phyloP scores from a whole-genome alignment of 352 stramenopile genomes.

The Nothophytophthora sp. region DNA sequence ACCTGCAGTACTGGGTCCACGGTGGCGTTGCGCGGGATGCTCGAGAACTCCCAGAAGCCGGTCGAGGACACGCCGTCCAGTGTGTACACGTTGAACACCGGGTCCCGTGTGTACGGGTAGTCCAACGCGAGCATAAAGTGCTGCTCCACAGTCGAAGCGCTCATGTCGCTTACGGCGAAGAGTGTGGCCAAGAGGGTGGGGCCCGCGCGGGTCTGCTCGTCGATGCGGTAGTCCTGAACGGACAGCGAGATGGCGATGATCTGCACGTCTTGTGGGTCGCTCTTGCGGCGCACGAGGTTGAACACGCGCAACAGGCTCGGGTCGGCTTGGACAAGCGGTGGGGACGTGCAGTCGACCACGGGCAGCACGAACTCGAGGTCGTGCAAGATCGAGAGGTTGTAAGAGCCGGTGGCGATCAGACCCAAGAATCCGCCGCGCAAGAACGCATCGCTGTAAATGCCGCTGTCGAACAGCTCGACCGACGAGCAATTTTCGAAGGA shows the following conservation, averaged over 20 bases:
- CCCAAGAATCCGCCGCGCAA: conserved; percentile 15
- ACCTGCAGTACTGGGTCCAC: conserved; percentile 28
- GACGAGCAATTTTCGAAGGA: conserved; percentile 19
- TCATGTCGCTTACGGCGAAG: conserved; percentile 34
- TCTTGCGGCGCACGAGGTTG: conserved; percentile 39
- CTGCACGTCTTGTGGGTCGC: conserved; percentile 17
- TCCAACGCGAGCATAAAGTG: conserved; percentile 27
- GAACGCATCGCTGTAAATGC: conserved; percentile 24
- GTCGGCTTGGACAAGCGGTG: conserved; percentile 15
- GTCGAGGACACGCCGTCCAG: conserved; percentile 17
- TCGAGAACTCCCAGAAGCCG: conserved; percentile 34
- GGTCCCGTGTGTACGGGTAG: conserved; percentile 33
- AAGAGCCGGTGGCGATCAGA: conserved; percentile 20
- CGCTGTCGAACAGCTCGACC: conserved; percentile 9
- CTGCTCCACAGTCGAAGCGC: conserved; percentile 13
- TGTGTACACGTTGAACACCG: conserved; percentile 31
- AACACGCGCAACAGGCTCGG: conserved; percentile 29
- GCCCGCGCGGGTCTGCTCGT: conserved; percentile 24
- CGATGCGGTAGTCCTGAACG: conserved; percentile 41
- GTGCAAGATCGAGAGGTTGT: conserved; percentile 33
- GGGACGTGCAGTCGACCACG: conserved; percentile 26
- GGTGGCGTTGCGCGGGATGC: conserved; percentile 15
- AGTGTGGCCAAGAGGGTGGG: conserved; percentile 28
- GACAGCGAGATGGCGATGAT: conserved; percentile 31
- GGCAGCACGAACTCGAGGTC: conserved; percentile 26